Conservation (phyloP, 225 moss, liverwort and hornwort genomes). For the Climacium dendroides region DNA sequence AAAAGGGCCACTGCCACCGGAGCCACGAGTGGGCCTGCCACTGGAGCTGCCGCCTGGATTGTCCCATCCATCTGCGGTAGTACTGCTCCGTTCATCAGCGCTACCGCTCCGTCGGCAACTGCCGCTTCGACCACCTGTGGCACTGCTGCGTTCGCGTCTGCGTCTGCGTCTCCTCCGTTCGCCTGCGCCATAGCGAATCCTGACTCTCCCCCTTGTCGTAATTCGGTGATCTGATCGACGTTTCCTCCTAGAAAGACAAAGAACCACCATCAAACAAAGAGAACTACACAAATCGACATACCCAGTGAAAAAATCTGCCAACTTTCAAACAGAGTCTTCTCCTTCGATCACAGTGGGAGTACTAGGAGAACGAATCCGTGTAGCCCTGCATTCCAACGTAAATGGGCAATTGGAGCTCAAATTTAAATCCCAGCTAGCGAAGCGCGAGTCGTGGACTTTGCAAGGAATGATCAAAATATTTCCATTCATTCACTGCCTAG, state of each 20-base stretch:
- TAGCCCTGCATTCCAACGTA: neutral
- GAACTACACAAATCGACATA: neutral
- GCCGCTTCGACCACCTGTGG: neutral
- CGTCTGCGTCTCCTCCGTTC: neutral
- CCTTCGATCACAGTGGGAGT: neutral
- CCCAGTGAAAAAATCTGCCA: neutral
- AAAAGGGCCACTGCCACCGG: neutral
- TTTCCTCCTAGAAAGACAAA: neutral
- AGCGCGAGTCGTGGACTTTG: neutral
- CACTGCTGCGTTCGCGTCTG: neutral
- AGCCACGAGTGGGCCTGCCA: neutral
- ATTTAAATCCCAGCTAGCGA: neutral
- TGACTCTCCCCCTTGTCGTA: neutral
- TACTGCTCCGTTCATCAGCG: neutral
- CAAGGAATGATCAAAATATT: neutral
- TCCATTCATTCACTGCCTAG: neutral
- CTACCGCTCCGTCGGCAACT: neutral
- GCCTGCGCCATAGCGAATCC: neutral
- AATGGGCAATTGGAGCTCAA: neutral
- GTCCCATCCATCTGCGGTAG: neutral
- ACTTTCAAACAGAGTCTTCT: neutral
- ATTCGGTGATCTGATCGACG: neutral
- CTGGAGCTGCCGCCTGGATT: neutral
- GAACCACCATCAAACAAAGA: neutral
- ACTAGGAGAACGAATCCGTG: neutral